Evolutionary conservation across 768 basidiomycete genomes (phyloP), one percentile per base, ranked within the genome.

Genomic region (Macrolepiota albuminosa): DNA sequence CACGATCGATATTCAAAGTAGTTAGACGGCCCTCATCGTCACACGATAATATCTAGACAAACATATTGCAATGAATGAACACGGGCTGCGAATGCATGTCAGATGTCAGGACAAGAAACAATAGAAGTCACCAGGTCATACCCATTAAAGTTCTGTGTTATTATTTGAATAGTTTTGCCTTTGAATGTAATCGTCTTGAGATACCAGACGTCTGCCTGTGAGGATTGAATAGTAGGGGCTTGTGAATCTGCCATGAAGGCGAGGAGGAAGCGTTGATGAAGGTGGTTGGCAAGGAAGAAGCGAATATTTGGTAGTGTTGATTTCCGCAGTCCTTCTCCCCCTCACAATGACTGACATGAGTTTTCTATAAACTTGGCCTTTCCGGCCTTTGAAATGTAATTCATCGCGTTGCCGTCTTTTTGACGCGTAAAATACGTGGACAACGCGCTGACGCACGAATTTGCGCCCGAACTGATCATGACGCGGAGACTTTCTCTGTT

Each of bases 61-160:
- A 91, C 91, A 94, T 60, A 94, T 89, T 31, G 93, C 93, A 66
- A 95, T 92, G 64, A 95, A 90, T 0, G 91, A 93, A 68, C 93
- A 95, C 9, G 93, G 93, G 9, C 93, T 95, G 68, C 18, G 48
- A 34, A 33, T 62, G 24, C 37, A 40, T 45, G 61, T 60, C 46
- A 59, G 39, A 36, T 21, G n/a, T 13, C 40, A 50, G 33, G 49
- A 33, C 51, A 52, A 29, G 31, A 18, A 39, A 52, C 51, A 53
- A 48, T 54, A 58, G 34, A 26, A 57, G 55, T 26, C 43, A 18
- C 39, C 26, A 50, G 46, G 39, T 78, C 86, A 60, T 58, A 90
- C 91, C 91, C 90, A 66, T 92, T 92, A 66, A 84, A 89, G 66
- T 91, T 91, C 72, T 93, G 90, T 0, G 89, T 91, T 54, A 93